phyloP scores from a whole-genome alignment of 768 basidiomycete genomes.

The Pleurotus platypus region DNA sequence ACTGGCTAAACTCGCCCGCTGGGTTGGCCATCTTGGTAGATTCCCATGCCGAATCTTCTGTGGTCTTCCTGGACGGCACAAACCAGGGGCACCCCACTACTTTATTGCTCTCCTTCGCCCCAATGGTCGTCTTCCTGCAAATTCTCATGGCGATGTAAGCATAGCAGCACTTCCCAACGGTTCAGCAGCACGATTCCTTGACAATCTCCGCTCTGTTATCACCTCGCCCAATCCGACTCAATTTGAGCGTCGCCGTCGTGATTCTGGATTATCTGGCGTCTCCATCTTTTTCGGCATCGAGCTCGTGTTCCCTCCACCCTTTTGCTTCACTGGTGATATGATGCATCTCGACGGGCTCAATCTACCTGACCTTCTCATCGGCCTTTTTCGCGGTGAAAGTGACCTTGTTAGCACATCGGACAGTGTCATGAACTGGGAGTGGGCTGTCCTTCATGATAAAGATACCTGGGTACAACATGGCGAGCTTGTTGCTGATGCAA shows the following conservation, averaged over 20 bases:
- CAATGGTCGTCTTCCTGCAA: no score
- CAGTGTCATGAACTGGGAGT: constrained; percentile 16
- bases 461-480: constrained; percentile 25
- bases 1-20: no score
- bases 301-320: constrained; percentile 17
- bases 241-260: constrained; percentile 21
- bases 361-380: constrained; percentile 28
- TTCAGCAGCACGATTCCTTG: constrained; percentile 13
- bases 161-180: no score
- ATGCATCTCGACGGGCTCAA: constrained; percentile 37
- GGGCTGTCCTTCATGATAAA: constrained; percentile 14
- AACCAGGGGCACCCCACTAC: no score
- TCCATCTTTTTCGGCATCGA: constrained; percentile 32
- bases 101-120: no score
- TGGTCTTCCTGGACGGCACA: no score
- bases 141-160: no score
- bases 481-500: constrained; percentile 17
- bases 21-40: no score
- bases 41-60: no score
- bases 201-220: constrained; percentile 10
- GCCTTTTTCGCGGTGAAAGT: no score
- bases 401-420: background rate
- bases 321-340: constrained; percentile 32
- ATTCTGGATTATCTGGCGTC: constrained; percentile 32
- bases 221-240: constrained; percentile 12